A percentile compares a stretch with the other conserved stretches of the same genome.
These are phyloP conservation scores for Brassica rapa DNA, from an alignment of 345 rosid genomes.

Conservation along the genomic window DNA sequence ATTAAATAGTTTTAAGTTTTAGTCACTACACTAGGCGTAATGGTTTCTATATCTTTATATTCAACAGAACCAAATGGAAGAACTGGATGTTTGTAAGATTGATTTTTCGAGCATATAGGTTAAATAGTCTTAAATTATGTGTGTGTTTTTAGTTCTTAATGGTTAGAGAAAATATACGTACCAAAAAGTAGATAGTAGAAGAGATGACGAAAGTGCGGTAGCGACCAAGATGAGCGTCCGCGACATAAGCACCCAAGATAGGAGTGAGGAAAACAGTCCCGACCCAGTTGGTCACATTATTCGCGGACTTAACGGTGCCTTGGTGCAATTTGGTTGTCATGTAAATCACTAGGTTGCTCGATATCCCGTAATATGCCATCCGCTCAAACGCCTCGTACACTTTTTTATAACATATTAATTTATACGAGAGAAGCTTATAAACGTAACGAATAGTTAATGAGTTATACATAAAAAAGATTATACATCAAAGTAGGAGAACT, in stretches of 20 bases:
- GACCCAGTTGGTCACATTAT: conserved; percentile 93
- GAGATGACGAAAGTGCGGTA: conserved; percentile 72
- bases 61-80: neutral
- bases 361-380: conserved; percentile 88
- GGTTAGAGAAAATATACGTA: conserved; percentile 30
- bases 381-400: conserved; percentile 62
- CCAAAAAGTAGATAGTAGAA: conserved; percentile 57
- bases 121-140: neutral
- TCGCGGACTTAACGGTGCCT: conserved; percentile 80
- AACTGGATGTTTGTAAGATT: neutral
- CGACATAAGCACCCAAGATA: conserved; percentile 79
- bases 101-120: neutral
- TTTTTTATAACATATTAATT: neutral
- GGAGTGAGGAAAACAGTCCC: conserved; percentile 90
- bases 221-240: conserved; percentile 87
- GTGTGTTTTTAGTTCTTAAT: neutral
- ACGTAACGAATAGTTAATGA: neutral
- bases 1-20: neutral
- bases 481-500: neutral
- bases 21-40: neutral
- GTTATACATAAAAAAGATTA: neutral
- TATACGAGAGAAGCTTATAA: neutral
- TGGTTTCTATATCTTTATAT: neutral
- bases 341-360: conserved; percentile 73
- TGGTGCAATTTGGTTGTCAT: conserved; percentile 76